Evolutionary conservation across 169 alveolate genomes (phyloP), one percentile per base, ranked within the genome.

Genomic region (Eimeria maxima): DNA sequence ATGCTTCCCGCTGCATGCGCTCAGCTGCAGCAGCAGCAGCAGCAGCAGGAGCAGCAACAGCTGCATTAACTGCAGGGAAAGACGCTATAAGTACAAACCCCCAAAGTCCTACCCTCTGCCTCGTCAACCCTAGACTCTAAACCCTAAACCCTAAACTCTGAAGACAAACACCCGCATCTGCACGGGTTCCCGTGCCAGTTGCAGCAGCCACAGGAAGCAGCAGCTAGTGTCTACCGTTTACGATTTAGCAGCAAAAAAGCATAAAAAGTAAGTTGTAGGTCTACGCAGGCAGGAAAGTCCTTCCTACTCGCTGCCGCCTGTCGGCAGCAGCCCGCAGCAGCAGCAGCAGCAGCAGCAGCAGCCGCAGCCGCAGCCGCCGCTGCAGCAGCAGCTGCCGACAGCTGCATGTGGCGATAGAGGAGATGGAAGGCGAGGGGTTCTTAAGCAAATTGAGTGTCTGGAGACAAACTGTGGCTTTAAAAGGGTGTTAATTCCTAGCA

Each of bases 301-400:
- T 18, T 73, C 6, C 83, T 13, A 20, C 83, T 6, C 50, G 24
- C 83, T 4, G 22, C 83, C 11, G 83, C 83, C 83, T 11, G 83
- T 73, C 83, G 83, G 83, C 83, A 33, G 83, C 83, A 73, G 83
- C 83, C 18, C 29, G 81, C 81, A 27, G 42, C 81, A 27, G 81
- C 81, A 42, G 50, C 44, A 42, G 83, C 83, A 27, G 50, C 83
- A 73, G 83, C 83, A 42, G 83, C 83, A 27, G 83, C 83, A n/a
- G 83, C 60, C 10, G 60, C 60, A 53, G 60, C 60, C 60, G 60
- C 60, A 53, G 60, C 83, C 44, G 83, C 83, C 55, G 83, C 83
- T 8, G 83, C 50, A 73, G 50, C 83, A 73, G 50, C n/a, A 42
- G 55, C 55, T 22, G 83, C 7, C 83, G 83, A 73, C 71, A 20